Evolutionary conservation across 148 eudicot genomes (phyloP), one percentile per base, ranked within the genome.

Genomic region (Drosera capensis): DNA sequence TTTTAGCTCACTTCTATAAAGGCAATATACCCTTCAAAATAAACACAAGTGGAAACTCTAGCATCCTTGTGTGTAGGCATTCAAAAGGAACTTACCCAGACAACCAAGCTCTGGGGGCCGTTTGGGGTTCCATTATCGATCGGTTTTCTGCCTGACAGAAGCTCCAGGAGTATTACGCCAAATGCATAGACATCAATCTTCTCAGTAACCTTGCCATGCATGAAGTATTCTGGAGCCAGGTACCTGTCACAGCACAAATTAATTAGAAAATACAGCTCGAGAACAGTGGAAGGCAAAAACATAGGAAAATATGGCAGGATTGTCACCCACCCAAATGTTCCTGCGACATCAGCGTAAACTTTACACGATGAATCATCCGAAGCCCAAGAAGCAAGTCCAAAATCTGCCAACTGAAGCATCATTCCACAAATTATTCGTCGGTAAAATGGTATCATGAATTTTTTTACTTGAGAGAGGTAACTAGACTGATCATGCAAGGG

Each of bases 341-440:
- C 96, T 20, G 96, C 88, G 49, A 87, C 96, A 68, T 87, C 94
- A 8, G 68, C 54, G 59, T 78, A 79, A 12, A 62, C 63, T 41
- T 66, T 59, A 51, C 64, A 61, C 16, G 94, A 58, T 24, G 85
- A 65, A 40, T 68, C 63, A 45, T 64, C 42, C 22, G 94, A 75
- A 30, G 79, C 73, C 78, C 86, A 77, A 24, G 75, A 79, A 14
- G 94, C 96, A 51, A 87, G 85, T 63, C 96, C 96, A 64, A 87
- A 87, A 64, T 87, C 96, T 26, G 94, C 78, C 52, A 87, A 78
- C 96, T 87, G 85, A 50, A 61, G 49, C n/a, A n/a, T n/a, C n/a
- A n/a, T n/a, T n/a, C n/a, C n/a, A n/a, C n/a, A n/a, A n/a, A n/a
- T n/a, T n/a, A n/a, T n/a, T n/a, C n/a, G n/a, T n/a, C n/a, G n/a